Conservation (phyloP, 768 basidiomycete species). For the Leccinum subgranulosum region DNA sequence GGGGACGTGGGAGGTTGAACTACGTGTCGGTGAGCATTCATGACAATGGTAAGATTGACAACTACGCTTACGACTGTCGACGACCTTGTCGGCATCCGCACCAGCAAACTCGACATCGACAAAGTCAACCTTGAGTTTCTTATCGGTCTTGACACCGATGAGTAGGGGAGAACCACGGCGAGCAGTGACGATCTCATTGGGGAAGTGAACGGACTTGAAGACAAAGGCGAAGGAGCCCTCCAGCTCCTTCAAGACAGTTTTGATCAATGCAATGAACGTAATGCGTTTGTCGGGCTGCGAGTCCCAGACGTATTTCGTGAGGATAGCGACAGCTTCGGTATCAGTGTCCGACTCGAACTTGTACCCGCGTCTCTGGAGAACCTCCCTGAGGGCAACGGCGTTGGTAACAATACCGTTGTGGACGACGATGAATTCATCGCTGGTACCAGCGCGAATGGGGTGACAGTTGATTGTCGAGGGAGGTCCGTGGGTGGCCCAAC, state of each 20-base stretch:
- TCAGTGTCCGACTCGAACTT: constrained; percentile 94
- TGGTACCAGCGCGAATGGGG: constrained; percentile 82
- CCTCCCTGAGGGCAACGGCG: constrained; percentile 79
- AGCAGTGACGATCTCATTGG: constrained; percentile 92
- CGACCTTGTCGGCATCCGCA: constrained; percentile 53
- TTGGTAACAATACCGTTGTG: constrained; percentile 99
- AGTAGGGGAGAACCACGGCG: constrained; percentile 96
- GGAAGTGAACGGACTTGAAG: constrained; percentile 96
- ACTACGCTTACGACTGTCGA: constrained; percentile 39
- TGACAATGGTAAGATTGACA: neutral
- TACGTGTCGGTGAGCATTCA: constrained; percentile 6
- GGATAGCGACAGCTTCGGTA: constrained; percentile 95
- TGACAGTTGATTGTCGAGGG: constrained; percentile 91
- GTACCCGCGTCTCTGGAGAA: constrained; percentile 95
- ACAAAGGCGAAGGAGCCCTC: constrained; percentile 99
- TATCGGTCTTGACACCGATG: constrained; percentile 99
- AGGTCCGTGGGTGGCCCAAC: constrained; percentile 98
- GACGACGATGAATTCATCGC: constrained; percentile 85
- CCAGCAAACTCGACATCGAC: constrained; percentile 96
- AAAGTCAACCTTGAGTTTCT: constrained; percentile 99
- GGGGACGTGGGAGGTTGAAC: constrained; percentile 53
- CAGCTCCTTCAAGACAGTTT: constrained; percentile 94
- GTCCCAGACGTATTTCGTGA: constrained; percentile 96
- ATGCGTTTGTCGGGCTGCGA: constrained; percentile 82
- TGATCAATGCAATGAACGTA: constrained; percentile 88